Conservation (phyloP, 192 early-diverging fungal species). For the Coemansia sp. region DNA sequence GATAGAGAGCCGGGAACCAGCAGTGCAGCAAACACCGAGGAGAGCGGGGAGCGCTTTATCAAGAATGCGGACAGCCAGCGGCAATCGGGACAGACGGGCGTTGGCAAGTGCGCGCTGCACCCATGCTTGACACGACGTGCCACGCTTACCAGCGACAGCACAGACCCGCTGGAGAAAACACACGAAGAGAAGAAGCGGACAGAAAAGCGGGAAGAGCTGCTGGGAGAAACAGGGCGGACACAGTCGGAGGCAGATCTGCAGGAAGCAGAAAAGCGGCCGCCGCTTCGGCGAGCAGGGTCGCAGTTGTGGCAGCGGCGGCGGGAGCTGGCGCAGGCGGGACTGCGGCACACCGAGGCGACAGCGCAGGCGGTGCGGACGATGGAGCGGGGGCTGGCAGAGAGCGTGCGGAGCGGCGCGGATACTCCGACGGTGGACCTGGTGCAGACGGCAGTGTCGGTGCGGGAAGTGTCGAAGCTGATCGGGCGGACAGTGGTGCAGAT, state of each 20-base stretch:
- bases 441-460: slow-evolving; percentile 66
- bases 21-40: slow-evolving; percentile 22
- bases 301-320: slow-evolving; percentile 31
- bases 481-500: slow-evolving; percentile 57
- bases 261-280: neutral
- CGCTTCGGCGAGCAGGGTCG: neutral
- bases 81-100: slow-evolving; percentile 29
- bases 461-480: slow-evolving; percentile 69
- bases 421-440: slow-evolving; percentile 57
- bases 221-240: slow-evolving; percentile 2
- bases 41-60: slow-evolving; percentile 39
- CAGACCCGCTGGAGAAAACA: too few relatives aligned
- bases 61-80: slow-evolving; percentile 33
- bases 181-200: neutral
- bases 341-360: slow-evolving; percentile 35
- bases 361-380: slow-evolving; percentile 37
- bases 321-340: slow-evolving; percentile 32
- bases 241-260: slow-evolving; percentile 11
- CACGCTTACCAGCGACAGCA: slow-evolving; percentile 2
- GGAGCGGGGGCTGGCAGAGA: slow-evolving; percentile 34
- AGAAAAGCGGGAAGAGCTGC: neutral
- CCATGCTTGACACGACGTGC: slow-evolving; percentile 41
- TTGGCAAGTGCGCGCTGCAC: slow-evolving; percentile 44
- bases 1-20: neutral
- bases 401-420: slow-evolving; percentile 28